Evolutionary conservation across 176 grass and related monocot species (phyloP), one percentile per base, ranked within the genome.

Genomic region (Bothriochloa decipiens): DNA sequence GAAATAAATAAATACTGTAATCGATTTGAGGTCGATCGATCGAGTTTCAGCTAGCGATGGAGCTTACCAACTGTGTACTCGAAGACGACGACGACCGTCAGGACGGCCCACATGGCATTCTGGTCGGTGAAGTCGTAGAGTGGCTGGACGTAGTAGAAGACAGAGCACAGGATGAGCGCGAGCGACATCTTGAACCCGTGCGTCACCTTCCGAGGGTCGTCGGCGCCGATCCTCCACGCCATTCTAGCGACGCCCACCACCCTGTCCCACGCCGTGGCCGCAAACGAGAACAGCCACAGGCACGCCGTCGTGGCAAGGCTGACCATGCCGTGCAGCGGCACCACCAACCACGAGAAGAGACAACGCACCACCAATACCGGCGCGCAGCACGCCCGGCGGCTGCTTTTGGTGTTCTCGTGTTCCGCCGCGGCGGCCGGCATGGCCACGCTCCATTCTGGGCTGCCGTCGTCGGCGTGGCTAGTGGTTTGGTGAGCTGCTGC

Each of bases 51-150:
- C 20, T 6, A 49, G 13, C 15, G 46, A 14, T 49, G 4, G 87
- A 32, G 29, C 29, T 82, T 81, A 98, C 96, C 96, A 1, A 98
- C 93, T 8, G 96, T 90, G 47, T 84, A 95, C 40, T 95, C 92
- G 64, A 95, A 92, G 74, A 90, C 75, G 4, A 95, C 82, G 65
- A 89, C 90, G 28, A 92, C 86, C 1, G 86, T 92, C 63, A 86
- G 40, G 23, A 92, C 61, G 41, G 90, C 93, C 93, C 90, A 92
- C 88, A 93, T 91, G 76, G 90, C 77, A 53, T 80, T 70, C 8
- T 83, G 85, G 1, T 84, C 90, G 45, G 92, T 83, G 11, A 88
- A 86, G 11, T 75, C 77, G 45, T 90, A 95, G 13, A 92, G 47
- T 3, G 93, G 93, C 65, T 70, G 77, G 72, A 77, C 80, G 76